Conservation (phyloP, 805 yeast species). For the Sugiyamaella marilandica region DNA sequence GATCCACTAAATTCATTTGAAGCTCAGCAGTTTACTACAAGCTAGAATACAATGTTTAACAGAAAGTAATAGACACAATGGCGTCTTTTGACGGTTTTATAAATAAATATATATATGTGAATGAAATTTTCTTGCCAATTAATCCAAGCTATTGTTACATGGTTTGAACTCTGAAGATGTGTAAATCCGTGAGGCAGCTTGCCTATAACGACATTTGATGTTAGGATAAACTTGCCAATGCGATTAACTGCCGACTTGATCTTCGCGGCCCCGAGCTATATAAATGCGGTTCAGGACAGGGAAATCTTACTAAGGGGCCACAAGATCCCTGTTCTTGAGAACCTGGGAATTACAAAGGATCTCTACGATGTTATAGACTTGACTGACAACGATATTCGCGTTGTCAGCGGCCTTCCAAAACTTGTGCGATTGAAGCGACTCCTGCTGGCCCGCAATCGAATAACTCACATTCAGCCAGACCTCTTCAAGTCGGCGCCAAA, state of each 20-base stretch:
- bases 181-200: background rate
- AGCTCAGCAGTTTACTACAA: background rate
- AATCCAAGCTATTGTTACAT: too few species aligned
- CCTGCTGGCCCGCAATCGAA: constrained; percentile 59
- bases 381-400: constrained; percentile 65
- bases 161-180: too few species aligned
- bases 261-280: constrained; percentile 46
- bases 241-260: constrained; percentile 51
- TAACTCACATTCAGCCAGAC: constrained; percentile 39
- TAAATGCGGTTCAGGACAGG: constrained; percentile 41
- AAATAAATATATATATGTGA: too few species aligned
- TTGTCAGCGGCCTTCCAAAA: constrained; percentile 47
- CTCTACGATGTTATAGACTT: constrained; percentile 59
- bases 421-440: constrained; percentile 45
- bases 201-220: background rate
- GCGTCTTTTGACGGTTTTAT: too few species aligned
- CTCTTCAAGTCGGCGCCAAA: constrained; percentile 40
- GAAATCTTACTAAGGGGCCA: constrained; percentile 39
- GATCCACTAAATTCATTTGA: background rate
- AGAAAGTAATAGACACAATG: background rate
- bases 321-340: constrained; percentile 42
- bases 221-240: constrained; percentile 37
- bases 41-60: background rate
- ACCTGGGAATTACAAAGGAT: constrained; percentile 40
- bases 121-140: too few species aligned